Conservation (phyloP, 2,329 filamentous ascomycete genomes). For the Colletotrichum coccodes region DNA sequence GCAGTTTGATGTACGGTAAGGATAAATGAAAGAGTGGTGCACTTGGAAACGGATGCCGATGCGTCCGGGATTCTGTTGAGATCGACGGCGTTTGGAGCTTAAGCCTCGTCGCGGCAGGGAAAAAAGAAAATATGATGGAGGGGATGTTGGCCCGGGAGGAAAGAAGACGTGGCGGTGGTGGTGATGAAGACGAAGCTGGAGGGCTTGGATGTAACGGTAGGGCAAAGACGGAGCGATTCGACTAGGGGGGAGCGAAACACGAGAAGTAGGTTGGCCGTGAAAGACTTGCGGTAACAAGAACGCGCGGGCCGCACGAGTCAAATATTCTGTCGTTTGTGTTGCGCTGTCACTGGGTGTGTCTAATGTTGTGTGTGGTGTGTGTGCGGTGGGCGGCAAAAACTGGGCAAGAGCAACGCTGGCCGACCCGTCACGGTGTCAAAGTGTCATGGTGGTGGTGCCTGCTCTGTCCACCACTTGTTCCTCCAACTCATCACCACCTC, state of each 20-base stretch:
- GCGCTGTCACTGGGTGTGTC: neutral
- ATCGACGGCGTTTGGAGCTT: conserved; percentile 11
- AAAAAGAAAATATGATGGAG: conserved; percentile 1
- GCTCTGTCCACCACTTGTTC: neutral
- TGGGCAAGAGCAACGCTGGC: neutral
- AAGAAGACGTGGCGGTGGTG: neutral
- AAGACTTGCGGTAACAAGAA: conserved; percentile 2
- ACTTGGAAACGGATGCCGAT: neutral
- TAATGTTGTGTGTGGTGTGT: neutral
- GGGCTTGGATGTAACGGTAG: neutral
- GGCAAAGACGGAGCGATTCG: neutral
- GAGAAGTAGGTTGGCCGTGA: neutral
- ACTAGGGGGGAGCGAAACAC: neutral
- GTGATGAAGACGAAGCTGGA: neutral
- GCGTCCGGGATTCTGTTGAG: conserved; percentile 8
- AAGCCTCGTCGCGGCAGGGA: neutral
- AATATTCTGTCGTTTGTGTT: conserved; percentile 6
- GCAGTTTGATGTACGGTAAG: neutral
- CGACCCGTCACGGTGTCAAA: neutral
- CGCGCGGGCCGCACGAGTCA: conserved; percentile 26
- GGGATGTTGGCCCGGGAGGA: neutral
- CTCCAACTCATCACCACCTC: neutral
- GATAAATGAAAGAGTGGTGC: neutral
- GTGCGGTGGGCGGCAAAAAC: neutral
- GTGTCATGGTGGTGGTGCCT: neutral